These are phyloP conservation scores for Curvularia sp. DNA, from an alignment of 2,329 filamentous ascomycete genomes.

Conservation along the genomic window DNA sequence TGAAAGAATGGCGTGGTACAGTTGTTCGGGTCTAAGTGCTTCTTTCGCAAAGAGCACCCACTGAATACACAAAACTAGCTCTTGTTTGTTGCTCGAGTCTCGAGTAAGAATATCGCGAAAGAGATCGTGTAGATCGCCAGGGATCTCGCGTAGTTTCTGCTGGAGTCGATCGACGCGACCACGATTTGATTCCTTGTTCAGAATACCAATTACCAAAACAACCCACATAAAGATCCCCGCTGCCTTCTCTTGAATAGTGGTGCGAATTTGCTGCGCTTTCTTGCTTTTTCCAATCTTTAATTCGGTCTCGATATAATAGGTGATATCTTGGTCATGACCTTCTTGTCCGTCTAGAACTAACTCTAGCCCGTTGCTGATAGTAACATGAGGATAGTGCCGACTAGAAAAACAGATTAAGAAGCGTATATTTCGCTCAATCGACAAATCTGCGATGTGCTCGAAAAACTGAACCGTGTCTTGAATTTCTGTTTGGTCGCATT, in stretches of 20 bases:
- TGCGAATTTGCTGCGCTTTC: constrained; percentile 30
- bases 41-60: constrained; percentile 29
- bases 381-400: constrained; percentile 57
- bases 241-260: constrained; percentile 47
- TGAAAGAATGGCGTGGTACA: constrained; percentile 26
- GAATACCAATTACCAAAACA: constrained; percentile 41
- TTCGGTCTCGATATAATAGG: constrained; percentile 28
- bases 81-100: constrained; percentile 45
- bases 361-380: constrained; percentile 33
- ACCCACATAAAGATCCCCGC: constrained; percentile 56
- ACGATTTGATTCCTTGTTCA: constrained; percentile 52
- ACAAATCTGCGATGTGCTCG: constrained; percentile 46
- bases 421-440: constrained; percentile 4
- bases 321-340: constrained; percentile 50
- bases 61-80: constrained; percentile 25
- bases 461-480: constrained; percentile 56
- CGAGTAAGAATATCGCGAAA: constrained; percentile 39
- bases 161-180: constrained; percentile 38
- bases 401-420: constrained; percentile 38
- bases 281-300: constrained; percentile 32
- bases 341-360: constrained; percentile 48
- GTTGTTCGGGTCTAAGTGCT: constrained; percentile 22
- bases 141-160: neutral
- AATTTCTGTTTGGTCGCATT: constrained; percentile 55
- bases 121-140: neutral